phyloP scores from a whole-genome alignment of 2,329 filamentous ascomycete genomes.

The Calonectria leucothoes region DNA sequence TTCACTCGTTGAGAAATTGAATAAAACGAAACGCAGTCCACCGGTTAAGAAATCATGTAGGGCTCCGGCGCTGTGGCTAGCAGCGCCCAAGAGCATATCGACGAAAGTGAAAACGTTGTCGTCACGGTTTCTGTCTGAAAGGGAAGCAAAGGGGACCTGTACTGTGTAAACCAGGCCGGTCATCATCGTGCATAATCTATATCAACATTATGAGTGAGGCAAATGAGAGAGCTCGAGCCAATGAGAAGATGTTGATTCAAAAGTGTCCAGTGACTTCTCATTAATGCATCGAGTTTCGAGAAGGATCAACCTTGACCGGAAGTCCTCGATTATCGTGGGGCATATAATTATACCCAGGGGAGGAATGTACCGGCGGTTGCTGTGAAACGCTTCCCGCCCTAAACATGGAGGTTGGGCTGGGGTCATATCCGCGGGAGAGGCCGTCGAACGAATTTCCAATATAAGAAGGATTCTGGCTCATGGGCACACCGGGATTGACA shows the following conservation, averaged over 20 bases:
- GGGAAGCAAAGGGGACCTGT: conserved; percentile 40
- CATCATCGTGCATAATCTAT: conserved; percentile 37
- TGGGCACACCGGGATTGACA: conserved; percentile 45
- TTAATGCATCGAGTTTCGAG: conserved; percentile 45
- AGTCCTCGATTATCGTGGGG: conserved; percentile 48
- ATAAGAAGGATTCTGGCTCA: conserved; percentile 48
- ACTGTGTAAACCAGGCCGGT: conserved; percentile 44
- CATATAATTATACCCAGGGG: conserved; percentile 51
- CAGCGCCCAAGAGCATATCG: conserved; percentile 16
- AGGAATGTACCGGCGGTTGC: conserved; percentile 39
- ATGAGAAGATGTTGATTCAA: conserved; percentile 10
- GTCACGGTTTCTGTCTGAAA: conserved; percentile 12
- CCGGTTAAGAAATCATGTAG: conserved; percentile 24
- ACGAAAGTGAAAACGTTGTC: conserved; percentile 21
- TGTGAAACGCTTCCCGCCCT: conserved; percentile 46
- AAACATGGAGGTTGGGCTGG: conserved; percentile 47
- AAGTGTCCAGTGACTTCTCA: not conserved
- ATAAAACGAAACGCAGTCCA: conserved; percentile 25
- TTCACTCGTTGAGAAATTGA: conserved; percentile 14
- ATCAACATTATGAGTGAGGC: conserved; percentile 27
- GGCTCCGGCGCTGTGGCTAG: conserved; percentile 10
- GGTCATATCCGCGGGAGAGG: conserved; percentile 48
- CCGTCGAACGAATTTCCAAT: conserved; percentile 50
- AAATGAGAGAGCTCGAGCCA: conserved; percentile 16
- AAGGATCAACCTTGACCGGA: conserved; percentile 45